Percentiles rank a stretch among this genome's conserved stretches.
Evolutionary conservation across 148 eudicot species (phyloP).

Genomic region (Oxyria digyna): DNA sequence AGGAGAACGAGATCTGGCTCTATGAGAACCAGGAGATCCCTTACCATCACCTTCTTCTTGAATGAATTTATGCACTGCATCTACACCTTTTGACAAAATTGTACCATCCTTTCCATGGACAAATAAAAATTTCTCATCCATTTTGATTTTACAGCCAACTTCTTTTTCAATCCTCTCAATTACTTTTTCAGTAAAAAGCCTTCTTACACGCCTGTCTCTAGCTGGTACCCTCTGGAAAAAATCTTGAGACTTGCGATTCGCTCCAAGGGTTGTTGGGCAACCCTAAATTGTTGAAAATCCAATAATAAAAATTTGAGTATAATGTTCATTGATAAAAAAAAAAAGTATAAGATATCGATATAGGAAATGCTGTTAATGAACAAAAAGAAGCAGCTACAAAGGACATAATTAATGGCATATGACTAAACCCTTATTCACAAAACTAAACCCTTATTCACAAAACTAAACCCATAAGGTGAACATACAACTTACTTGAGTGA

Average conservation of each 20-base stretch:
- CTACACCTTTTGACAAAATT: conserved; percentile 82
- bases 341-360: not conserved
- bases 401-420: not conserved
- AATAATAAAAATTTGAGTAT: not conserved
- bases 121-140: conserved; percentile 88
- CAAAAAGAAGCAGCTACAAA: not conserved
- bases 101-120: conserved; percentile 94
- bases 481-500: conserved; percentile 60
- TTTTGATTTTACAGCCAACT: conserved; percentile 83
- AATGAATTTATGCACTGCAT: conserved; percentile 76
- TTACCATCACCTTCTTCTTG: conserved; percentile 60
- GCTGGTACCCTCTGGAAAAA: conserved; percentile 93
- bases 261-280: conserved; percentile 96
- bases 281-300: conserved; percentile 46
- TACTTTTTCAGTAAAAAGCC: conserved; percentile 72
- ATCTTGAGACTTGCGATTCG: conserved; percentile 92
- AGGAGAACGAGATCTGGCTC: conserved; percentile 50
- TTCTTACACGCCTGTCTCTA: conserved; percentile 76
- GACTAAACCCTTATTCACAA: not conserved
- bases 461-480: not conserved
- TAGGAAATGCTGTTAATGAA: not conserved
- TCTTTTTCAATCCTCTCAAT: conserved; percentile 69
- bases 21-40: conserved; percentile 42
- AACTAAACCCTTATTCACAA: not conserved
- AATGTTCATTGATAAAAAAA: not conserved